A percentile compares a stretch with the other conserved stretches of the same genome.
phyloP scores from a whole-genome alignment of 1,284 basidiomycete genomes.

The Ustilago crameri region DNA sequence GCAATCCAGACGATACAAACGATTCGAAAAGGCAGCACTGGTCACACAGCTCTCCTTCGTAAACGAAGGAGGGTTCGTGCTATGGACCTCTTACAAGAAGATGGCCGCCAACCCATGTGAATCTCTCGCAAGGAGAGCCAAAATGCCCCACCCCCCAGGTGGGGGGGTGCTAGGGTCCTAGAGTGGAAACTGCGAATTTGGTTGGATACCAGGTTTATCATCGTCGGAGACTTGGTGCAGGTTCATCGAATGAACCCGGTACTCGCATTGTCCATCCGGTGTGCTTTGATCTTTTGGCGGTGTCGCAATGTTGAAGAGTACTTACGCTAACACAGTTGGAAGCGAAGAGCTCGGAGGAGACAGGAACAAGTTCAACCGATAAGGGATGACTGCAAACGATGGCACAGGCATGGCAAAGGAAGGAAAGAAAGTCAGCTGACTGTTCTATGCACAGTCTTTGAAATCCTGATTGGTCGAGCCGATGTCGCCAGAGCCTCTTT shows the following conservation, averaged over 20 bases:
- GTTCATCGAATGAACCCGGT: neutral
- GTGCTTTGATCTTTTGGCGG: neutral
- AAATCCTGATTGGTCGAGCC: too few species aligned
- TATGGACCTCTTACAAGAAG: constrained; percentile 59
- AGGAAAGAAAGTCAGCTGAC: constrained; percentile 13
- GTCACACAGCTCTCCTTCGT: constrained; percentile 60
- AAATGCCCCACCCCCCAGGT: constrained; percentile 56
- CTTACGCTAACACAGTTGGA: constrained; percentile 26
- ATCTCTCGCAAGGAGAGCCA: constrained; percentile 67
- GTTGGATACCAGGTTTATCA: constrained; percentile 69
- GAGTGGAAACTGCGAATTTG: constrained; percentile 69
- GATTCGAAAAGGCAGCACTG: constrained; percentile 61
- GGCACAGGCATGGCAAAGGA: neutral
- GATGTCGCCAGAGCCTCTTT: neutral
- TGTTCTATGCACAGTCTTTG: too few species aligned
- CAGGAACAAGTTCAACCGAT: constrained; percentile 5
- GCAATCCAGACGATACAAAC: constrained; percentile 66
- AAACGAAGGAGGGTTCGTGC: constrained; percentile 66
- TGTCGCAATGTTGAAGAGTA: constrained; percentile 1
- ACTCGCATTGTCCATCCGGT: neutral
- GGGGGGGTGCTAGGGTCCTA: constrained; percentile 64
- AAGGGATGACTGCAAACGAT: constrained; percentile 16
- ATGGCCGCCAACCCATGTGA: constrained; percentile 58
- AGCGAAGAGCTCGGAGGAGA: neutral
- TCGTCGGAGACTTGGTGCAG: constrained; percentile 54